Evolutionary conservation across 139 green algal species (phyloP), one percentile per base, ranked within the genome.

Genomic region (Diplosphaera chodatii): DNA sequence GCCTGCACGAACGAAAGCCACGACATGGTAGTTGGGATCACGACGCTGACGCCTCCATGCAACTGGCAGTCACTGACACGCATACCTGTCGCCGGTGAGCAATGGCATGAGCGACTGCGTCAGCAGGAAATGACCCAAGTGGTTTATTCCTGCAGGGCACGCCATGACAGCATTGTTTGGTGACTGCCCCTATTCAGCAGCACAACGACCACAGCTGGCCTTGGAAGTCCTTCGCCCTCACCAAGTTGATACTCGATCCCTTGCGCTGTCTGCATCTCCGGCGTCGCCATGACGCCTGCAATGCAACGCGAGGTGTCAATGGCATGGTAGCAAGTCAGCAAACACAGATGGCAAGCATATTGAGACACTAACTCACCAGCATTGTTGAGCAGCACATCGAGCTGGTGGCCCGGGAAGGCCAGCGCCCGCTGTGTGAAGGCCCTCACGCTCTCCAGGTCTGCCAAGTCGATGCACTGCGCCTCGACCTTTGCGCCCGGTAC

Each of bases 311-410:
- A n/a, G n/a, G n/a, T n/a, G n/a, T 23, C 8, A 23, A 10, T 13
- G 8, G 22, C 21, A 4, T 10, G 16, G 23, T 4, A 18, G 8
- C 20, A 29, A 27, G 29, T 15, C 16, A 1, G 2, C 16, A 68
- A 1, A 34, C 16, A 25, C 16, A 6, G 25, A 10, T 48, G n/a
- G n/a, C n/a, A n/a, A n/a, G n/a, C n/a, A n/a, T n/a, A 62, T 27
- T 29, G 20, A 10, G 31, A 31, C 55, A 21, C 33, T n/a, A 0
- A 25, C 28, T 8, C 59, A 86, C 86, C 86, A 65, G 89, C 89
- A 76, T 96, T 96, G 78, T 92, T 92, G 16, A 94, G 55, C 31
- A 93, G 77, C 27, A 96, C 85, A 70, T 94, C 88, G 56, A 92
- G 79, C 8, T 69, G 74, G 1, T 27, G 67, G 32, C 80, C 78